Conservation (phyloP, 768 basidiomycete genomes). For the Panus rudis region DNA sequence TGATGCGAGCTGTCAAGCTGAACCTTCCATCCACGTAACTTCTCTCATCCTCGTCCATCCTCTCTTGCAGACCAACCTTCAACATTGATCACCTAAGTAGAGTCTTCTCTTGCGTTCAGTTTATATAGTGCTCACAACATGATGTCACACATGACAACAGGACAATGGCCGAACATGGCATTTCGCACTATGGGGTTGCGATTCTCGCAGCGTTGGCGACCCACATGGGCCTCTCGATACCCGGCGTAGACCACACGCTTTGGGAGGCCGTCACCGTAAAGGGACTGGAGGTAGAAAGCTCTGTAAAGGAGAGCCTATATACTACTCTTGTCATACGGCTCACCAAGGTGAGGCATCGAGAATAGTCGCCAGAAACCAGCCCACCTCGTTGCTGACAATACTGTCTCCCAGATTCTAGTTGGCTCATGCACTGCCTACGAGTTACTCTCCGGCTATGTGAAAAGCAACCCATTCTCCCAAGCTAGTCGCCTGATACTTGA, state of each 20-base stretch:
- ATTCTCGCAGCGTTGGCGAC: not conserved
- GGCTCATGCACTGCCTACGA: slow-evolving; percentile 2
- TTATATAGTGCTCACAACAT: too few relatives aligned
- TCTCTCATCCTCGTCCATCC: too few relatives aligned
- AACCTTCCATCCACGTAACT: too few relatives aligned
- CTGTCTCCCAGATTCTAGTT: not conserved
- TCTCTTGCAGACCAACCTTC: too few relatives aligned
- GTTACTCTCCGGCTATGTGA: not conserved
- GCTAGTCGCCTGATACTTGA: not conserved
- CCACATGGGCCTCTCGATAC: slow-evolving; percentile 3
- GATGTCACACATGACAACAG: too few relatives aligned
- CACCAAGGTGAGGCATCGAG: not conserved
- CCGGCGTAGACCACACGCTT: not conserved
- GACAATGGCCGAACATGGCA: too few relatives aligned
- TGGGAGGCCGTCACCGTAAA: not conserved
- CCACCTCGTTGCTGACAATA: not conserved
- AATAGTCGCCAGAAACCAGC: not conserved
- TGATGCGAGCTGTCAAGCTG: too few relatives aligned
- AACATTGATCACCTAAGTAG: too few relatives aligned
- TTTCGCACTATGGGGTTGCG: too few relatives aligned
- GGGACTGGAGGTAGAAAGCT: not conserved
- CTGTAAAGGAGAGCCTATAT: not conserved
- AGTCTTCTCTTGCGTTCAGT: too few relatives aligned
- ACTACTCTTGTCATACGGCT: not conserved
- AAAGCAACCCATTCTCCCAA: not conserved